Evolutionary conservation across 2,329 filamentous ascomycete genomes (phyloP), one percentile per base, ranked within the genome.

Genomic region (Orbilia javanica): DNA sequence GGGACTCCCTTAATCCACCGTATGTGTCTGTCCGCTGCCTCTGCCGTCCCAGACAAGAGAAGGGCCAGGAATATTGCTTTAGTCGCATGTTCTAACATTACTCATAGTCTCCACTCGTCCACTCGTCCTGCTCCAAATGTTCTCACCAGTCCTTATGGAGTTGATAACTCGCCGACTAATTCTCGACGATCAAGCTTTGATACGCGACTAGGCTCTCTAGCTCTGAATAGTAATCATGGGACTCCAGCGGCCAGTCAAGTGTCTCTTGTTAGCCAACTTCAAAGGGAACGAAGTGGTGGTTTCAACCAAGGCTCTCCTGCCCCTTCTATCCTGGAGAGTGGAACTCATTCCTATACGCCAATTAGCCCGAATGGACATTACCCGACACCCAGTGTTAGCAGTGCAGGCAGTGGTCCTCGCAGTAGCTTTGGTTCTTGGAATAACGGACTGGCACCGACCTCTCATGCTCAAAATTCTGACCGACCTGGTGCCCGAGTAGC

Each of bases 111-210:
- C 50, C 81, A 81, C 46, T 79, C 80, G 15, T 66, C 80, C 25
- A 79, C 79, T 13, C 76, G 79, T 11, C 76, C 80, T 34, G 18
- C 77, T 69, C 60, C 80, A 67, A 68, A 68, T 55, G 63, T 78
- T 62, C 53, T 79, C 72, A 63, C 62, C 71, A 78, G 63, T 65
- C 77, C 79, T 69, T 79, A 81, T 79, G 52, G 81, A 62, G 18
- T 78, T 75, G 62, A 81, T 62, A 25, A 79, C 71, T 82, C 81
- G 25, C 81, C 81, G 2, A 80, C 80, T 31, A 80, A 79, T 53
- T 82, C 81, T 53, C 80, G 81, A 25, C 80, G 81, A 60, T 82
- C 81, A 39, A 82, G 81, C 60, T 82, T 82, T 62, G 81, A 82
- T 67, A 81, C 80, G n/a, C 68, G 81, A 42, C 74, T 82, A 31